These are phyloP conservation scores for Elaeagnus macrophylla DNA, from an alignment of 306 rosid genomes.

Conservation along the genomic window DNA sequence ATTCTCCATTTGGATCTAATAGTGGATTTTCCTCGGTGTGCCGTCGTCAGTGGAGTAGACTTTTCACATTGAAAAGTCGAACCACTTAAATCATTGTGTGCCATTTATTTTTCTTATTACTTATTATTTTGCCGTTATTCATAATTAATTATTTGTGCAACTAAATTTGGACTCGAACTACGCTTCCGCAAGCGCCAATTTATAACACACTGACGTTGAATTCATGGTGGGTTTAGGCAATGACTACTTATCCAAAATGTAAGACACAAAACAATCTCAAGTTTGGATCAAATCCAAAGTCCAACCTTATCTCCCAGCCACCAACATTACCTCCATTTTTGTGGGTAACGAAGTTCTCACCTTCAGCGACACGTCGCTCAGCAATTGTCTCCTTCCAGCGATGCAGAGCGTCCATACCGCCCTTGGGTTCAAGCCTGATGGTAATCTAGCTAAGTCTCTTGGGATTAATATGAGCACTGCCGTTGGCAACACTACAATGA, in stretches of 20 bases:
- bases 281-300: conserved; percentile 73
- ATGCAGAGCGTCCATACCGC: conserved; percentile 79
- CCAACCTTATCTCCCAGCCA: conserved; percentile 59
- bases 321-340: conserved; percentile 70
- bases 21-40: too few species aligned
- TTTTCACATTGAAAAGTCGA: too few species aligned
- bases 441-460: conserved; percentile 55
- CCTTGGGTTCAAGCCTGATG: conserved; percentile 76
- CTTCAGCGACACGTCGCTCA: conserved; percentile 67
- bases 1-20: too few species aligned
- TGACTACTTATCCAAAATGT: conserved; percentile 57
- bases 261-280: conserved; percentile 48
- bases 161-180: too few species aligned
- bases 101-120: too few species aligned
- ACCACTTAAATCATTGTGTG: too few species aligned
- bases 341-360: conserved; percentile 91
- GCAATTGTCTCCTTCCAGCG: conserved; percentile 58
- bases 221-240: conserved; percentile 74
- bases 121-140: too few species aligned
- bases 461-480: conserved; percentile 29
- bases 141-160: too few species aligned
- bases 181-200: too few species aligned
- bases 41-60: too few species aligned
- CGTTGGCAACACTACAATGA: conserved; percentile 1
- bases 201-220: conserved; percentile 64